These are phyloP conservation scores for Eucalyptus polybractea DNA, from an alignment of 345 rosid genomes.

Conservation along the genomic window DNA sequence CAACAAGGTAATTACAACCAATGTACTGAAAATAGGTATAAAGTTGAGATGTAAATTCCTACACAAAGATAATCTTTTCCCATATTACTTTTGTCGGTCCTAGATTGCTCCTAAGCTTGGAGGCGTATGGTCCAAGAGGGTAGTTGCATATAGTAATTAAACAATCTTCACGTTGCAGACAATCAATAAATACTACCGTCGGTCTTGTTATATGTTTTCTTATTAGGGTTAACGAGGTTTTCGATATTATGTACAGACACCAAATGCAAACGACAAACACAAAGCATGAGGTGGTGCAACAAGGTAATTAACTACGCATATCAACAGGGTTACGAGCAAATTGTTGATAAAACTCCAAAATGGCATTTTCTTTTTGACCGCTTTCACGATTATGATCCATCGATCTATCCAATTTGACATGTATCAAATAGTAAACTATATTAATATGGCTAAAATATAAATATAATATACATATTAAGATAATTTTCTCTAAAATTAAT, in stretches of 20 bases:
- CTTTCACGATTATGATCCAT: background rate
- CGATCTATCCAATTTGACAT: background rate
- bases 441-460: background rate
- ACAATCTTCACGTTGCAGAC: background rate
- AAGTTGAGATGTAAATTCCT: background rate
- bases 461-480: background rate
- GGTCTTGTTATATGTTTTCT: background rate
- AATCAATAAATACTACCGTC: background rate
- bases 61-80: background rate
- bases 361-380: background rate
- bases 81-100: background rate
- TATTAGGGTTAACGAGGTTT: background rate
- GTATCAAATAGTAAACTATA: background rate
- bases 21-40: too few species aligned
- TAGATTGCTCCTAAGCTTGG: background rate
- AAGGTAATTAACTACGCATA: background rate
- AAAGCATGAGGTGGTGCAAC: background rate
- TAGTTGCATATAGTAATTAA: background rate
- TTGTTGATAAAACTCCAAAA: background rate
- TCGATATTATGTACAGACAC: background rate
- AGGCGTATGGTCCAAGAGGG: background rate
- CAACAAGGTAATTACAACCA: too few species aligned
- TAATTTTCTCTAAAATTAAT: background rate
- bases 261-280: background rate
- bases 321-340: background rate